A percentile compares a stretch with the other conserved stretches of the same genome.
Evolutionary conservation across 176 grass and related monocot genomes (phyloP).

Genomic region (Elymus sibiricus): DNA sequence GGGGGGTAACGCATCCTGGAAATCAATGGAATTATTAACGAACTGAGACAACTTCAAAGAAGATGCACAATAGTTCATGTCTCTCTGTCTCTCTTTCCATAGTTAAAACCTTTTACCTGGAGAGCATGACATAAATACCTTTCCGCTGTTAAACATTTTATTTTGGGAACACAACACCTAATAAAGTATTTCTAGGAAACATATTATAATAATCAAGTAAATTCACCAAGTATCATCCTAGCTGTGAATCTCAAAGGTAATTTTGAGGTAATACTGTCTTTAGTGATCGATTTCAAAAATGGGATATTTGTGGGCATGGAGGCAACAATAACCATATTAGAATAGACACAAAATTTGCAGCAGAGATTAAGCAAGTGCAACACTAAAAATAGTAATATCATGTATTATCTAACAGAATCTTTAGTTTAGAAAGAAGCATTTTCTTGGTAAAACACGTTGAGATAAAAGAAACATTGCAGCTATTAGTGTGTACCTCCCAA

Average conservation of each 20-base stretch:
- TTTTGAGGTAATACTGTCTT: neutral
- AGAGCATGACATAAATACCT: neutral
- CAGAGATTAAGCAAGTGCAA: neutral
- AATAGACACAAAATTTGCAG: neutral
- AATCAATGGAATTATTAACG: slow-evolving; percentile 13
- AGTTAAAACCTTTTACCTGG: neutral
- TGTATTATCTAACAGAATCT: neutral
- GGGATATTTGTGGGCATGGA: neutral
- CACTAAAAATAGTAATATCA: neutral
- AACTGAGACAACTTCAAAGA: neutral
- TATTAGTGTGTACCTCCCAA: slow-evolving; percentile 72
- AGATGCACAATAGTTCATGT: neutral
- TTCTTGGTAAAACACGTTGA: neutral
- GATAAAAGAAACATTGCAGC: neutral
- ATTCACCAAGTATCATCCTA: neutral
- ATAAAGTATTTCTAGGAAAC: neutral
- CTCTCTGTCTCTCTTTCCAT: neutral
- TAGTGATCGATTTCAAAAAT: neutral
- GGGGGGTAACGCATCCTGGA: slow-evolving; percentile 89
- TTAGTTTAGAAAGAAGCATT: slow-evolving; percentile 3
- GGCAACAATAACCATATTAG: neutral
- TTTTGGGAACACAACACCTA: neutral
- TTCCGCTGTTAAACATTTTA: neutral
- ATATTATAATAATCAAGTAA: slow-evolving; percentile 8
- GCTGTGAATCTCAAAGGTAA: neutral